These are phyloP conservation scores for Dactylellina parvicollis DNA, from an alignment of 2,329 filamentous ascomycete species.

Conservation along the genomic window DNA sequence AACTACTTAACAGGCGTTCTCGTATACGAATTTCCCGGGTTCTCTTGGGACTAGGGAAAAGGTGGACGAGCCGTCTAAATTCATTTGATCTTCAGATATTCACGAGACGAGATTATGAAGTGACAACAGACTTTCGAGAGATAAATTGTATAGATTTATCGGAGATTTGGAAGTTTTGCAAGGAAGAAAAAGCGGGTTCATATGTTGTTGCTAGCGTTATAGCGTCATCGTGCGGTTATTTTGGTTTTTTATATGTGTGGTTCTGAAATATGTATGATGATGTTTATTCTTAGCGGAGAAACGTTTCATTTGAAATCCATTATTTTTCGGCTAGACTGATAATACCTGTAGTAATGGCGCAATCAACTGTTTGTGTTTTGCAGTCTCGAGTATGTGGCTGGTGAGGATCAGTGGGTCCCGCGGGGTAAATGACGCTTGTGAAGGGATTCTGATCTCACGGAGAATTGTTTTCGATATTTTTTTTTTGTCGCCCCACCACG, in stretches of 20 bases:
- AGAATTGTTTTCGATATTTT: too few species aligned
- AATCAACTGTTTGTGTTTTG: not conserved
- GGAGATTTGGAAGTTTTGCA: not conserved
- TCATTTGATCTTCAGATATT: not conserved
- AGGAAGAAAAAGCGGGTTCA: constrained; percentile 1
- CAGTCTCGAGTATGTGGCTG: not conserved
- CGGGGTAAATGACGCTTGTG: too few species aligned
- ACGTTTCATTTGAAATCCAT: not conserved
- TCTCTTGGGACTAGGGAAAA: not conserved
- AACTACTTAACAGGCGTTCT: not conserved
- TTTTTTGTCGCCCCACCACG: too few species aligned
- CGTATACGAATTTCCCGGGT: not conserved
- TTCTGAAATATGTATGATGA: not conserved
- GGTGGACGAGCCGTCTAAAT: not conserved
- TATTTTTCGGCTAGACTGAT: not conserved
- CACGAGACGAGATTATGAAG: too few species aligned
- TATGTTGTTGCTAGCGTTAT: not conserved
- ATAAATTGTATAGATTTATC: not conserved
- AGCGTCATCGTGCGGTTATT: constrained; percentile 14
- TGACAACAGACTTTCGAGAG: too few species aligned
- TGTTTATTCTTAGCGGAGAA: not conserved
- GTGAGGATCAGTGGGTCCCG: not conserved
- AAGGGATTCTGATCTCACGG: too few species aligned
- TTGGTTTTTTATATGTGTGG: not conserved
- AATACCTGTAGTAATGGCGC: not conserved